phyloP scores from a whole-genome alignment of 805 yeast species.

The Gaillardinia entomophila region DNA sequence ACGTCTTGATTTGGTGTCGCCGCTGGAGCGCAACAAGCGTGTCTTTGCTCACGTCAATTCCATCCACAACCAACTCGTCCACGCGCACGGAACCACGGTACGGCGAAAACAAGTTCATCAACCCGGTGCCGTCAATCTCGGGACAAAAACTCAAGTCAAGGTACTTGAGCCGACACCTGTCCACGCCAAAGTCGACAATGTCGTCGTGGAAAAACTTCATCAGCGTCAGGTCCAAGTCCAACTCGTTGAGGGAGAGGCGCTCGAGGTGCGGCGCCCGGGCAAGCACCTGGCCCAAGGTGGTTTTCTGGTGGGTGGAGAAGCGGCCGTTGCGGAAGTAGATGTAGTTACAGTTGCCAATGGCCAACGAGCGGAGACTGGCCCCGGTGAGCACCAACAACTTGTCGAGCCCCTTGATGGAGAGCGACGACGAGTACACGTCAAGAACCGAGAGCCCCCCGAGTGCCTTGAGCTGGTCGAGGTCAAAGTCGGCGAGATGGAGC shows the following conservation, averaged over 20 bases:
- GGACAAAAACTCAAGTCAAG: slow-evolving; percentile 33
- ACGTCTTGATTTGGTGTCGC: slow-evolving; percentile 10
- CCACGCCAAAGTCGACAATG: slow-evolving; percentile 11
- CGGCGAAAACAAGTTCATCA: slow-evolving; percentile 23
- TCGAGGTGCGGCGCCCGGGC: slow-evolving; percentile 12
- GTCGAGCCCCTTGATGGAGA: slow-evolving; percentile 7
- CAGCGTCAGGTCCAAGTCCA: slow-evolving; percentile 30
- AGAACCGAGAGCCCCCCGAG: slow-evolving; percentile 16
- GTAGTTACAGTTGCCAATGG: slow-evolving; percentile 8
- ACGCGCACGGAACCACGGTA: slow-evolving; percentile 7
- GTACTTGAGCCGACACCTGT: slow-evolving; percentile 11
- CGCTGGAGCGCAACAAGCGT: slow-evolving; percentile 17
- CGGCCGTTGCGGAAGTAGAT: slow-evolving; percentile 8
- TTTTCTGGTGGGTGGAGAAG: not conserved
- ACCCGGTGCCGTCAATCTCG: slow-evolving; percentile 32
- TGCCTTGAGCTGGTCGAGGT: slow-evolving; percentile 15
- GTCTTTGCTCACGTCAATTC: slow-evolving; percentile 23
- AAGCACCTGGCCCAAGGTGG: not conserved
- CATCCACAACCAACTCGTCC: slow-evolving; percentile 24
- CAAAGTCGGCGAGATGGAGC: slow-evolving; percentile 21
- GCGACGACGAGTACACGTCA: slow-evolving; percentile 18
- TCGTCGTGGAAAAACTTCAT: slow-evolving; percentile 24
- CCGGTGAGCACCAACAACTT: slow-evolving; percentile 5
- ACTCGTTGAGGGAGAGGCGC: slow-evolving; percentile 23
- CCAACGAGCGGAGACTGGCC: slow-evolving; percentile 2